These are phyloP conservation scores for Aspergillus clavatus DNA, from an alignment of 2,329 filamentous ascomycete genomes.

Conservation along the genomic window DNA sequence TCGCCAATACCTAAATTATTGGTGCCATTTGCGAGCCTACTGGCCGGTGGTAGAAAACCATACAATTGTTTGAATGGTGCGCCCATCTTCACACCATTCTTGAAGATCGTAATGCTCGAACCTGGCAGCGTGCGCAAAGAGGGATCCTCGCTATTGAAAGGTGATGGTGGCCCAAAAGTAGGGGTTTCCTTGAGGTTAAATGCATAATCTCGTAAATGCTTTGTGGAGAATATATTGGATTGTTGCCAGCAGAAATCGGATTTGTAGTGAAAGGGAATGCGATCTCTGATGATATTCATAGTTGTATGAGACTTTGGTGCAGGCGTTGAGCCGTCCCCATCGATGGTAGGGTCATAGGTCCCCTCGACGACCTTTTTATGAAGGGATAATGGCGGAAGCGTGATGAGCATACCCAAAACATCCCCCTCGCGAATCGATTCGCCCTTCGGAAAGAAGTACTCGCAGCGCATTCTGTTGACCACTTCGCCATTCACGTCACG, in stretches of 20 bases:
- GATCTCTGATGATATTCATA: constrained; percentile 85
- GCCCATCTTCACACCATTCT: constrained; percentile 82
- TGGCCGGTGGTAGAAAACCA: constrained; percentile 86
- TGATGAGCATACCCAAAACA: constrained; percentile 89
- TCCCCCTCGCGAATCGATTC: constrained; percentile 84
- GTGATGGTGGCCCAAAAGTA: constrained; percentile 48
- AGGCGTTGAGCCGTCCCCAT: constrained; percentile 40
- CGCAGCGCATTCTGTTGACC: constrained; percentile 88
- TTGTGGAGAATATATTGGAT: constrained; percentile 62
- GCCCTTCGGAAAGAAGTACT: constrained; percentile 75
- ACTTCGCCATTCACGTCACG: constrained; percentile 87
- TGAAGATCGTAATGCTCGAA: constrained; percentile 83
- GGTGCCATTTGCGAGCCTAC: constrained; percentile 44
- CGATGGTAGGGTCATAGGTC: constrained; percentile 80
- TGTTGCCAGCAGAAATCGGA: constrained; percentile 85
- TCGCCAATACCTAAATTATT: constrained; percentile 57
- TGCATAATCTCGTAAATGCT: constrained; percentile 72
- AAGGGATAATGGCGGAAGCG: constrained; percentile 74
- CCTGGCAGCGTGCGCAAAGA: constrained; percentile 81
- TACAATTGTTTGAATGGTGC: constrained; percentile 83
- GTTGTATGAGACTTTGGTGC: constrained; percentile 50
- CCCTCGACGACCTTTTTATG: constrained; percentile 86
- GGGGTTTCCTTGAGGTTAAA: constrained; percentile 44
- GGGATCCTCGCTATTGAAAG: constrained; percentile 63
- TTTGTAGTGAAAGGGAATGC: constrained; percentile 91